Conservation (phyloP, 2,329 filamentous ascomycete species). For the Venturia carpophila region DNA sequence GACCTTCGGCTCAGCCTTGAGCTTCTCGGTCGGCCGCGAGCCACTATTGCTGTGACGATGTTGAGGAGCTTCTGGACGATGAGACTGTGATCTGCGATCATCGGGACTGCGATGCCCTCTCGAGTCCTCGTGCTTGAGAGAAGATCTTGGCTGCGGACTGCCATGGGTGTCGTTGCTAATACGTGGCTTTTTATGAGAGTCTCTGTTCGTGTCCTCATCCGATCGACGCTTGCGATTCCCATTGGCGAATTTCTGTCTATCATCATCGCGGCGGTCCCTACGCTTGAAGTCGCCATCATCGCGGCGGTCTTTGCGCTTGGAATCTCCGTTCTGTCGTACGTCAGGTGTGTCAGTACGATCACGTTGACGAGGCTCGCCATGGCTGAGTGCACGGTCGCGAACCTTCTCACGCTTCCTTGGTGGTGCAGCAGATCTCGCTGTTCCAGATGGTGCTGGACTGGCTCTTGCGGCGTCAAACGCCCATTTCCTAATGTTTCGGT, state of each 20-base stretch:
- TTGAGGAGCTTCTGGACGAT: constrained; percentile 5
- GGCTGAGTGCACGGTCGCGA: constrained; percentile 31
- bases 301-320: constrained; percentile 9
- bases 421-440: not conserved
- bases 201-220: not conserved
- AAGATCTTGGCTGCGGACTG: not conserved
- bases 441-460: constrained; percentile 8
- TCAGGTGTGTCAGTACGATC: constrained; percentile 38
- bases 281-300: constrained; percentile 9
- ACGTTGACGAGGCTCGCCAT: constrained; percentile 28
- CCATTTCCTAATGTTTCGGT: constrained; percentile 58
- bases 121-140: constrained; percentile 9
- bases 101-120: constrained; percentile 12
- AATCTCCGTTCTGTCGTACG: constrained; percentile 31
- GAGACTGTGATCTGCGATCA: constrained; percentile 12
- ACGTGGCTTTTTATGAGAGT: constrained; percentile 6
- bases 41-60: constrained; percentile 7
- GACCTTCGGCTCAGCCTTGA: not conserved
- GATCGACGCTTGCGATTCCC: constrained; percentile 11
- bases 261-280: constrained; percentile 16
- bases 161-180: constrained; percentile 11
- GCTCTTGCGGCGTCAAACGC: not conserved
- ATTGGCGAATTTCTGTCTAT: constrained; percentile 15
- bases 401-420: constrained; percentile 32
- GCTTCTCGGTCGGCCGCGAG: not conserved